phyloP scores from a whole-genome alignment of 2,329 filamentous ascomycete species.

The Arthrobotrys megalospora region DNA sequence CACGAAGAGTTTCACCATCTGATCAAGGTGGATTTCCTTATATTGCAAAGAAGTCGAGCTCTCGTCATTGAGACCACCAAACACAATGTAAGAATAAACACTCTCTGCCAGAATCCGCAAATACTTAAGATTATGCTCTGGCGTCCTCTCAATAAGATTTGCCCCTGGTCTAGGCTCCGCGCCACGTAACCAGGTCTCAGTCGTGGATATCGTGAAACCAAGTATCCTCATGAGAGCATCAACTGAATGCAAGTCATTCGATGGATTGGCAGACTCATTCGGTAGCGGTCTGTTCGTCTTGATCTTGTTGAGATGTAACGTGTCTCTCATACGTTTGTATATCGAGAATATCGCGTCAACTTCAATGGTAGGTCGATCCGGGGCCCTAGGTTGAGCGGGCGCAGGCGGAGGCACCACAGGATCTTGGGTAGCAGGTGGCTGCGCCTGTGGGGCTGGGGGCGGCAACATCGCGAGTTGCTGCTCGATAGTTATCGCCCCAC shows the following conservation, averaged over 20 bases:
- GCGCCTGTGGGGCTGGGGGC: background rate
- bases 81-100: constrained; percentile 83
- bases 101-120: constrained; percentile 91
- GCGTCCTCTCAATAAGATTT: constrained; percentile 85
- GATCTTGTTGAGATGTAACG: constrained; percentile 65
- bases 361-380: constrained; percentile 62
- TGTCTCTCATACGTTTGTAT: constrained; percentile 75
- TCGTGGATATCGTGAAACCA: constrained; percentile 86
- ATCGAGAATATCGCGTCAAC: constrained; percentile 74
- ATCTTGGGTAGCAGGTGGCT: constrained; percentile 8
- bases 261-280: constrained; percentile 39
- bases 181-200: constrained; percentile 93
- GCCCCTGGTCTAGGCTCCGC: constrained; percentile 80
- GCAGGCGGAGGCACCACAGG: constrained; percentile 67
- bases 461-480: constrained; percentile 54
- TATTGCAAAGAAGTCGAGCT: constrained; percentile 79
- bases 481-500: constrained; percentile 49
- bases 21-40: constrained; percentile 77
- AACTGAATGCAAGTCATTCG: constrained; percentile 64
- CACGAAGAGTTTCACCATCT: constrained; percentile 83
- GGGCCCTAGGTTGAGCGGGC: constrained; percentile 35
- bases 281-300: constrained; percentile 65
- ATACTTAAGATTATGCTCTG: constrained; percentile 86
- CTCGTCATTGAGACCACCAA: constrained; percentile 78
- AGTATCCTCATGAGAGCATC: constrained; percentile 78